Base-by-base conservation (phyloP, 805 yeast genomes). In the Candida peoriensis region DNA sequence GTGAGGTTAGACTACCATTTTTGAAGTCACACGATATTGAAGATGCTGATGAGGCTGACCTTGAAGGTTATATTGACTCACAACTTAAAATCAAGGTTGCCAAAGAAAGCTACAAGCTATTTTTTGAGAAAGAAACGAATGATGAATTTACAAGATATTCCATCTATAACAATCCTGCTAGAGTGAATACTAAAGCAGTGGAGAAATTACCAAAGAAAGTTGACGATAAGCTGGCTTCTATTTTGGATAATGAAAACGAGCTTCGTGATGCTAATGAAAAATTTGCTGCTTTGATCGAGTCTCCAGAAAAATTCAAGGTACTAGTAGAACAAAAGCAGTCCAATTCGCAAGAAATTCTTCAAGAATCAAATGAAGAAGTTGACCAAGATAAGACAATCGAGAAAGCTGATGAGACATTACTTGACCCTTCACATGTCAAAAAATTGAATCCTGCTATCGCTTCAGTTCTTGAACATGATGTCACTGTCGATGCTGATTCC, bases 31-130 rank as follows among this genome's bases (percentile, higher is more conserved):
- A 74, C 9, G 46, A 43, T 3, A 14, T 46, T n/a, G 54, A 48
- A 11, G 46, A 78, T 66, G 39, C 30, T 29, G 76, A 70, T 34
- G 81, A 74, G 13, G 64, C 62, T 41, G 70, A 60, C 22, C 63
- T 63, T 14, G 80, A 75, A 35, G 94, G 90, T 10, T 68, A 70
- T 27, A 71, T 80, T 4, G 72, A 72, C 31, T 78, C 95, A 22
- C 81, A 77, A 18, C 64, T 90, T 58, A 78, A 78, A 50, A 90
- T 93, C 14, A 79, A 85, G 30, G 73, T 90, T 25, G 78, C 89
- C 51, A 76, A 78, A 48, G 81, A 81, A 48, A 76, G 88, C 4
- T 93, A 86, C 58, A 71, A 84, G 43, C 61, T 93, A 50, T 78
- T 83, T 53, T 88, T 90, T 54, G 95, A 86, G 53, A 71, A 81